Base-by-base conservation (phyloP, 495 filamentous ascomycete genomes). In the Penicillium tannophilum region DNA sequence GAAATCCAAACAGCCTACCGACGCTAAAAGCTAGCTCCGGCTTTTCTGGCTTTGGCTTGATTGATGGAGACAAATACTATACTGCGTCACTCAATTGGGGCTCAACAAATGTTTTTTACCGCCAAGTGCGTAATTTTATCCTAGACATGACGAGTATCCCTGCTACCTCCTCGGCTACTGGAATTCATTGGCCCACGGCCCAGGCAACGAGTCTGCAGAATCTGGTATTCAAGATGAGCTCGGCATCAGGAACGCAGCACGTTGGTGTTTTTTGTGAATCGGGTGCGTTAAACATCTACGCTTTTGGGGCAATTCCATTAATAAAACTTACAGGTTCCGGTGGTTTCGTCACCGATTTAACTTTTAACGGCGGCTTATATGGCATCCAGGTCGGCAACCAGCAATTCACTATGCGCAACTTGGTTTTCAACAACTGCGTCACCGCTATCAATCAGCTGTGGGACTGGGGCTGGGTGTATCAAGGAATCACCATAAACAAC, bases 361-460 rank as follows among this genome's bases (percentile, higher is more conserved):
- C 68, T 46, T 82, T 80, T 65, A 72, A 74, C 24, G 76, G 76
- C 41, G 78, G 53, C 24, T 24, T 35, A 44, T 6, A 56, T 33
- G 67, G 63, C 39, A 77, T 76, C 19, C 80, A 79, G 61, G 68
- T 81, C 45, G 80, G 82, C 8, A 82, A 74, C 59, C 81, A 85
- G 67, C 81, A 84, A 56, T 85, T 80, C 65, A 85, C 80, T 2
- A 73, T 78, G 4, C 70, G 74, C 48, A 76, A 80, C 42, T 64
- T 84, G n/a, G 65, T 63, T 23, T 84, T 85, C 64, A 71, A 76
- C 20, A 66, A 76, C 43, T 81, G 75, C 61, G 67, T 73, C 8
- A 82, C 78, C 0, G 80, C 76, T 6, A 66, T 84, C 52, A 78
- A 73, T 59, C 71, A 83, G 63, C 72, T 83, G 58, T 85, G 81